These are phyloP conservation scores for Earliella scabrosa DNA, from an alignment of 1,284 basidiomycete genomes.

Conservation along the genomic window DNA sequence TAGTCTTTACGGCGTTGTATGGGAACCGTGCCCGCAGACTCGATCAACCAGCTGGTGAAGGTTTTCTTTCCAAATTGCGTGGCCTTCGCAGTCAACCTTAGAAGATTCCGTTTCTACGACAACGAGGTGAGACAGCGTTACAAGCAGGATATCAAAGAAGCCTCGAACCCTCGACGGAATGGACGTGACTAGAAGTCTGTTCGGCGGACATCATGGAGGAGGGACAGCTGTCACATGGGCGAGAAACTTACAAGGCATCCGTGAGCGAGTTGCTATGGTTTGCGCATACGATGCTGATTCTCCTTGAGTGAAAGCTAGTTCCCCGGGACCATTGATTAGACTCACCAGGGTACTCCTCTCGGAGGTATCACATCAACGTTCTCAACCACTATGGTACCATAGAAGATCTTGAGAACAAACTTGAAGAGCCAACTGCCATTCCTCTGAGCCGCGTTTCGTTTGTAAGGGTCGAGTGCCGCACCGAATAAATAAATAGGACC, in stretches of 20 bases:
- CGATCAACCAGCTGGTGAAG: conserved; percentile 88
- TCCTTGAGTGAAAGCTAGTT: neutral
- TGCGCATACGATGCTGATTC: conserved; percentile 70
- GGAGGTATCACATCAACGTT: conserved; percentile 71
- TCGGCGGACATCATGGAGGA: neutral
- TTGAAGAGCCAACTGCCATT: conserved; percentile 63
- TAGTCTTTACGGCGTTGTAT: conserved; percentile 78
- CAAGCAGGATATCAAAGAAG: too few relatives aligned
- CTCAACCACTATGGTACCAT: conserved; percentile 87
- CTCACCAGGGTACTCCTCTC: conserved; percentile 75
- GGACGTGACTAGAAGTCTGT: conserved; percentile 69
- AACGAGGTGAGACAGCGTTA: too few relatives aligned
- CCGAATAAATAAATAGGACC: conserved; percentile 74
- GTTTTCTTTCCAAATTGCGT: conserved; percentile 82
- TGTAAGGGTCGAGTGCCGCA: conserved; percentile 25
- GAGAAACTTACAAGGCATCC: conserved; percentile 71
- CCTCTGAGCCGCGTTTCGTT: neutral
- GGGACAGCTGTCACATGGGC: neutral
- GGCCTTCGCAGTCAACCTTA: conserved; percentile 84
- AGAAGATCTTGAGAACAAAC: conserved; percentile 86
- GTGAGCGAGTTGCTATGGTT: conserved; percentile 88
- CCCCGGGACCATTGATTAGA: neutral
- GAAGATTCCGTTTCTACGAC: conserved; percentile 66
- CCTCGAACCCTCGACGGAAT: conserved; percentile 64
- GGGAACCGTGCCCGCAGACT: conserved; percentile 83